These are phyloP conservation scores for Colletotrichum australisinense DNA, from an alignment of 2,329 filamentous ascomycete species.

Conservation along the genomic window DNA sequence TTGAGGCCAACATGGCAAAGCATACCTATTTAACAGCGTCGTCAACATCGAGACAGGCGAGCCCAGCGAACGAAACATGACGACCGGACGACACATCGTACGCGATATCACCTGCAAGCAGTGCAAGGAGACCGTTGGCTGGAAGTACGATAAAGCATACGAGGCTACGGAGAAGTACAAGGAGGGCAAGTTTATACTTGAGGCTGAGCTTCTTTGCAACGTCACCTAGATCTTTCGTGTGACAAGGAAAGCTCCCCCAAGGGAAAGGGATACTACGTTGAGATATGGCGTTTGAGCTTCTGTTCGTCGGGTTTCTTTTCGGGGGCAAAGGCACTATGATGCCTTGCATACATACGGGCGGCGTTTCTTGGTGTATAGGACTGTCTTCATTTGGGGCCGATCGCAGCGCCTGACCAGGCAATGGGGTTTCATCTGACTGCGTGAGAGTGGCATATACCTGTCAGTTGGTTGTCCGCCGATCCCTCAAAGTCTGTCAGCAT, in stretches of 20 bases:
- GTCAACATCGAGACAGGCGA: conserved; percentile 90
- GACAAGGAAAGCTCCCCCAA: background rate
- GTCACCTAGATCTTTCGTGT: conserved; percentile 64
- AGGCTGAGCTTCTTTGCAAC: conserved; percentile 87
- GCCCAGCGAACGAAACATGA: conserved; percentile 97
- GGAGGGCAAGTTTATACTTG: conserved; percentile 97
- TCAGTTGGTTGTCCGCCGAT: background rate
- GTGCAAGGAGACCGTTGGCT: conserved; percentile 93
- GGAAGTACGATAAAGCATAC: conserved; percentile 99
- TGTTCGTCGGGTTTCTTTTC: background rate
- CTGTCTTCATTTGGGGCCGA: background rate
- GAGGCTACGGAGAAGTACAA: conserved; percentile 96
- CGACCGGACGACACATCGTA: conserved; percentile 93
- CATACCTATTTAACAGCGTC: conserved; percentile 93
- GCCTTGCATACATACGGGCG: background rate
- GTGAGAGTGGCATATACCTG: background rate
- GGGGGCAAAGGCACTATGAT: background rate
- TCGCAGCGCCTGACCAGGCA: background rate
- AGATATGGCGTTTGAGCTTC: background rate
- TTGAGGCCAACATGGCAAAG: conserved; percentile 99
- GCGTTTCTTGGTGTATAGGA: background rate
- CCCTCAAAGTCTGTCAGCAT: background rate
- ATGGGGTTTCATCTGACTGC: background rate
- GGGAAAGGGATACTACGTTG: background rate
- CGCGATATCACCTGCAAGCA: conserved; percentile 92